phyloP scores from a whole-genome alignment of 257 asterid genomes.

The Ajuga chamaepitys region DNA sequence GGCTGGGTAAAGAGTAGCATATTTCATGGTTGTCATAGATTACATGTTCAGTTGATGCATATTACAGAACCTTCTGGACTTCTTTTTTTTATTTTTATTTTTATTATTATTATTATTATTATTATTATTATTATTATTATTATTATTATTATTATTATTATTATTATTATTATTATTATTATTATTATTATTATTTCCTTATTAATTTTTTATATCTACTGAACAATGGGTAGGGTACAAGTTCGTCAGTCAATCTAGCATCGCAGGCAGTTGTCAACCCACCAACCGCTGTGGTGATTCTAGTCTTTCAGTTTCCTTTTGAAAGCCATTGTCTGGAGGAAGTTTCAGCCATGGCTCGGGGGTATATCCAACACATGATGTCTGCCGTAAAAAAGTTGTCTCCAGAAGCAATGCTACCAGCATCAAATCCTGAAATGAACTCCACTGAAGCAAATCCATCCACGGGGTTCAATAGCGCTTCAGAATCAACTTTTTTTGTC shows the following conservation, averaged over 20 bases:
- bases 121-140: neutral
- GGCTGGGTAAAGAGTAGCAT: neutral
- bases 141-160: neutral
- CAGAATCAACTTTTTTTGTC: slow-evolving; percentile 3
- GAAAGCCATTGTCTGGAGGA: slow-evolving; percentile 21
- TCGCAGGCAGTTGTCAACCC: neutral
- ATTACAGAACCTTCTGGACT: neutral
- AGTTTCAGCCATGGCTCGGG: slow-evolving; percentile 27
- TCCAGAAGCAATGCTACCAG: slow-evolving; percentile 12
- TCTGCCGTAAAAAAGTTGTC: slow-evolving; percentile 18
- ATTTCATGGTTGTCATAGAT: neutral
- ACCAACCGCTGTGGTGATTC: slow-evolving; percentile 15
- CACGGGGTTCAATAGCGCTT: slow-evolving; percentile 4
- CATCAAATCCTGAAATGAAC: slow-evolving; percentile 12
- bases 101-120: neutral
- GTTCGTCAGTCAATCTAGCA: slow-evolving; percentile 10
- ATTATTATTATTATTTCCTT: neutral
- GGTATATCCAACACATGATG: slow-evolving; percentile 21
- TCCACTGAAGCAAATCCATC: slow-evolving; percentile 10
- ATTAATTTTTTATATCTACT: neutral
- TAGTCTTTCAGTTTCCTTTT: slow-evolving; percentile 45
- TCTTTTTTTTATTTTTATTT: neutral
- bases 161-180: neutral
- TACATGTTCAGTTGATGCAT: neutral
- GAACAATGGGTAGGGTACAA: slow-evolving; percentile 13